Conservation (phyloP, 2,329 filamentous ascomycete genomes). For the Fusarium sp. region DNA sequence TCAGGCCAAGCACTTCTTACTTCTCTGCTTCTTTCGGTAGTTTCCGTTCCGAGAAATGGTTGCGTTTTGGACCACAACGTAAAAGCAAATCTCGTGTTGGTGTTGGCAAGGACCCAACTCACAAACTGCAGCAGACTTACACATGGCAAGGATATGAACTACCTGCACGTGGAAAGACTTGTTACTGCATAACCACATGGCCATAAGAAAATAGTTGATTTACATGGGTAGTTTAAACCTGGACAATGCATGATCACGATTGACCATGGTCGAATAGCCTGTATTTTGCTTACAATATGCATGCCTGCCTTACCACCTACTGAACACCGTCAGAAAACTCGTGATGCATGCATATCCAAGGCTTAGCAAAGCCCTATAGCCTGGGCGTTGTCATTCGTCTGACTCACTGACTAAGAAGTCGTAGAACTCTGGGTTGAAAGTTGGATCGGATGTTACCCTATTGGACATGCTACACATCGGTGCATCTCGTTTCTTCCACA, state of each 20-base stretch:
- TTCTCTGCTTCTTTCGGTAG: slow-evolving; percentile 5
- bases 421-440: not conserved
- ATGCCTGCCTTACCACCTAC: not conserved
- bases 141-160: not conserved
- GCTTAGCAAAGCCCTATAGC: not conserved
- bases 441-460: not conserved
- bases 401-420: not conserved
- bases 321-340: not conserved
- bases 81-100: not conserved
- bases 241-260: not conserved
- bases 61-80: not conserved
- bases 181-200: slow-evolving; percentile 2
- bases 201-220: not conserved
- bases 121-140: not conserved
- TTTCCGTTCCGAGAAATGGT: slow-evolving; percentile 23
- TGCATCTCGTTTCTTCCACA: not conserved
- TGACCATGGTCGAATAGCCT: not conserved
- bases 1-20: not conserved
- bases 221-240: not conserved
- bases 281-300: not conserved
- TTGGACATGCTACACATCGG: not conserved
- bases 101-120: not conserved
- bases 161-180: slow-evolving; percentile 2
- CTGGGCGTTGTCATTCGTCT: not conserved
- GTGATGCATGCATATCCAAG: slow-evolving; percentile 3